phyloP scores from a whole-genome alignment of 345 rosid species.

The Leavenworthia alabamica region DNA sequence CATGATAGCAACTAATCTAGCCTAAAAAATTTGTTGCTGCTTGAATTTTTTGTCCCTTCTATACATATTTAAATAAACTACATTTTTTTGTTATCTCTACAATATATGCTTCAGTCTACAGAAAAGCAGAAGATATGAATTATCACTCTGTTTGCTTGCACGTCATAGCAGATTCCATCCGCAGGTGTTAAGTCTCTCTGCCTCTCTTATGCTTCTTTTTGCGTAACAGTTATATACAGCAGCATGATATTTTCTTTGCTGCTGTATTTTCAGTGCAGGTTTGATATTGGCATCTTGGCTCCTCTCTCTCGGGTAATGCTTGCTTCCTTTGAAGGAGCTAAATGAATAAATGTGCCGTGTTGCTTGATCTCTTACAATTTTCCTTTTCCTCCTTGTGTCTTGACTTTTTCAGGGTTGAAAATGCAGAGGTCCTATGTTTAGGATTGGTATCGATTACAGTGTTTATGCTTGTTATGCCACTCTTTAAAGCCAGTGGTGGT shows the following conservation, averaged over 20 bases:
- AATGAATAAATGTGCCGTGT: background rate
- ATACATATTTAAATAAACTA: background rate
- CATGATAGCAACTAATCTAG: conserved; percentile 10
- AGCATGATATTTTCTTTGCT: conserved; percentile 33
- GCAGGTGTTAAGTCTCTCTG: conserved; percentile 49
- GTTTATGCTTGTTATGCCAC: conserved; percentile 84
- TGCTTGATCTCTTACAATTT: conserved; percentile 6
- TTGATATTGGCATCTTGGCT: conserved; percentile 96
- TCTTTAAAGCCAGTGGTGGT: conserved; percentile 71
- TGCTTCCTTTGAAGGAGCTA: conserved; percentile 3
- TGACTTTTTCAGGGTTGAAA: conserved; percentile 60
- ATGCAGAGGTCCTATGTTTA: conserved; percentile 90
- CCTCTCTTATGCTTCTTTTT: conserved; percentile 3
- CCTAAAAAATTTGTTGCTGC: background rate
- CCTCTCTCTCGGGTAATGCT: conserved; percentile 75
- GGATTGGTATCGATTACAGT: conserved; percentile 80
- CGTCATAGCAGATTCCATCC: conserved; percentile 89
- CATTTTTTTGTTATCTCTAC: background rate
- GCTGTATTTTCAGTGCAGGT: conserved; percentile 81
- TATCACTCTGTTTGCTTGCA: conserved; percentile 89
- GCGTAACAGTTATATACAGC: background rate
- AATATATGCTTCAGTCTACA: conserved; percentile 55
- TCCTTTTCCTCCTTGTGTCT: conserved; percentile 9
- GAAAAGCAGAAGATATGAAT: conserved; percentile 97
- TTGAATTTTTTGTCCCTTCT: conserved; percentile 1